Evolutionary conservation across 345 rosid species (phyloP), one percentile per base, ranked within the genome.

Genomic region (Pistacia atlantica): DNA sequence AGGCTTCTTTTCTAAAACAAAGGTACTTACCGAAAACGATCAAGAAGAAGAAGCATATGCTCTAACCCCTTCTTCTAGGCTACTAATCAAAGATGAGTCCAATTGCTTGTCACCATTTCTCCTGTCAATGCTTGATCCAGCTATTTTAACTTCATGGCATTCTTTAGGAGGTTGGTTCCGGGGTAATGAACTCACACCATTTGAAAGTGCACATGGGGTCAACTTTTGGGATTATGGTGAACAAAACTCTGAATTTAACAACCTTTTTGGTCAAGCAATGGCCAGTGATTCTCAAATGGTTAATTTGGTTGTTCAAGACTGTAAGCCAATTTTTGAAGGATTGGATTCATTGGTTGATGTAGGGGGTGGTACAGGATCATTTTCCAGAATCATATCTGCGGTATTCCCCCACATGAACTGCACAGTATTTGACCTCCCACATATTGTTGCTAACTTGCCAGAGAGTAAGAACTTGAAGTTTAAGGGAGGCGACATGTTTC

Each of bases 351-450:
- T 86, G 61, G 85, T 85, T 28, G 90, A 89, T 59, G 90, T 85
- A 4, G 89, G 90, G 1, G 92, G 90, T 14, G 86, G 92, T 3
- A 87, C 80, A 0, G 88, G 92, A 55, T 49, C 80, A 1, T 61
- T 84, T 16, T 81, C 89, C 35, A 79, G 75, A 82, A 71, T 71
- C 62, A 58, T 89, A 38, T 66, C 85, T 22, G 70, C 80, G 59
- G 78, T 72, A 7, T 81, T 67, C 31, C 90, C 89, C 0, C 38
- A 38, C 6, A 55, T 87, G 57, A 79, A 78, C 64, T 86, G 89
- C 79, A 83, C 80, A 0, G 90, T 87, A 55, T 37, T 87, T 13
- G 89, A 87, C 45, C 82, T 85, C 46, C 88, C 90, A 13, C 87
- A 78, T 25, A 86, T 84, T 1, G 81, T 85, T 67, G 75, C 79